Evolutionary conservation across 2,329 filamentous ascomycete species (phyloP).

Genomic region (Aspergillus chevalieri): DNA sequence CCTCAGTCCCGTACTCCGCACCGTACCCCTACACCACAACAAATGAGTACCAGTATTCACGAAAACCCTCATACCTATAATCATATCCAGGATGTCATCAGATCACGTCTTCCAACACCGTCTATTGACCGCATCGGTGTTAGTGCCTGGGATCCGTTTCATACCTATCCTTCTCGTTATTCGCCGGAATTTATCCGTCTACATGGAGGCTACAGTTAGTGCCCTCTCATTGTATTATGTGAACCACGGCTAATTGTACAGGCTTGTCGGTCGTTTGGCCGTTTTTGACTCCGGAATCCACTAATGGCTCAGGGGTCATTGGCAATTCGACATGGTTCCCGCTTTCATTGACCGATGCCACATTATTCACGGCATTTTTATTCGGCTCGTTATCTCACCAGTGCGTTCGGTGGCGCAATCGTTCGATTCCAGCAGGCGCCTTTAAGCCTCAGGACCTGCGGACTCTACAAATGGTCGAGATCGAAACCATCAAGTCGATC

Average conservation of each 20-base stretch:
- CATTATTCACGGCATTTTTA: constrained; percentile 27
- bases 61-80: neutral
- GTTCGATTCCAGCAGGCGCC: constrained; percentile 11
- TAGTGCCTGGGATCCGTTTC: constrained; percentile 22
- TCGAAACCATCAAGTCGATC: constrained; percentile 30
- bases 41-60: neutral
- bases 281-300: constrained; percentile 15
- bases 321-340: constrained; percentile 23
- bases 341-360: constrained; percentile 22
- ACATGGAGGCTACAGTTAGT: constrained; percentile 24
- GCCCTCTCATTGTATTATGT: neutral
- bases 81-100: neutral
- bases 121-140: constrained; percentile 17
- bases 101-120: neutral
- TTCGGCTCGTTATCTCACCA: constrained; percentile 28
- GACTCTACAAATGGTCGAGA: constrained; percentile 20
- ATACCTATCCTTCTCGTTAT: constrained; percentile 17
- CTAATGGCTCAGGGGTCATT: neutral
- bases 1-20: neutral
- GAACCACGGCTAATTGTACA: neutral
- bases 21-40: too few species aligned
- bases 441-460: constrained; percentile 20
- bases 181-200: constrained; percentile 17
- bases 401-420: constrained; percentile 24
- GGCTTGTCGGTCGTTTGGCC: constrained; percentile 25